phyloP scores from a whole-genome alignment of 768 basidiomycete genomes.

The Amanita rubescens region DNA sequence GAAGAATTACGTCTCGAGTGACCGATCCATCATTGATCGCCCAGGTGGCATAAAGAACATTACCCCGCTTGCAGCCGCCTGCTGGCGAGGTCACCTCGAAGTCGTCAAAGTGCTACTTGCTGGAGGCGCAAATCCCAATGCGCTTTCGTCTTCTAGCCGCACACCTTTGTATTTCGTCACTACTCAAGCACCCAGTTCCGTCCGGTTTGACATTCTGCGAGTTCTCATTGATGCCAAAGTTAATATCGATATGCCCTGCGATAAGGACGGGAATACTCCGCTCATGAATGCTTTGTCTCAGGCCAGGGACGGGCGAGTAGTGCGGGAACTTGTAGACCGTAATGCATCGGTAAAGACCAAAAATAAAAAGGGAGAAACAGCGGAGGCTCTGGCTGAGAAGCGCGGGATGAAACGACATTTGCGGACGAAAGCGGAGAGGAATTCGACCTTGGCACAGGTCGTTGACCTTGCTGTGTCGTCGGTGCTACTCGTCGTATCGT shows the following conservation, averaged over 20 bases:
- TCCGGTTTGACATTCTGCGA: too few species aligned
- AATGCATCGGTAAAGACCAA: too few species aligned
- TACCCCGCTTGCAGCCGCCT: constrained; percentile 13
- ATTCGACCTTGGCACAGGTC: constrained; percentile 1
- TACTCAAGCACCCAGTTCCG: too few species aligned
- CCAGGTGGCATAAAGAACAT: constrained; percentile 5
- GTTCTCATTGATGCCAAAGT: too few species aligned
- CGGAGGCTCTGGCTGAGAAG: too few species aligned
- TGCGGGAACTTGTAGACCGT: constrained; percentile 5
- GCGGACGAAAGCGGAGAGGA: constrained; percentile 5
- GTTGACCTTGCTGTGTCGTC: constrained; percentile 17
- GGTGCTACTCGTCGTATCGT: constrained; percentile 13
- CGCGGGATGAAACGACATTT: too few species aligned
- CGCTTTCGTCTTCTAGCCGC: background rate
- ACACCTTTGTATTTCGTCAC: constrained; percentile 4
- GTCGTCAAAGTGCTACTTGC: constrained; percentile 8
- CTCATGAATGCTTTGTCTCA: constrained; percentile 9
- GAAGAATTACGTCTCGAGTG: too few species aligned
- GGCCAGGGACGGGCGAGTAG: constrained; percentile 5
- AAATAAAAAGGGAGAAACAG: too few species aligned
- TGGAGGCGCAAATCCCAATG: too few species aligned
- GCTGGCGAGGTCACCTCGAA: constrained; percentile 8
- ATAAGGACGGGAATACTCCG: constrained; percentile 7
- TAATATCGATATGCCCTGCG: too few species aligned
- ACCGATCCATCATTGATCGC: too few species aligned